phyloP scores from a whole-genome alignment of 108 stramenopile species.

The Fistulifera pelliculosa region DNA sequence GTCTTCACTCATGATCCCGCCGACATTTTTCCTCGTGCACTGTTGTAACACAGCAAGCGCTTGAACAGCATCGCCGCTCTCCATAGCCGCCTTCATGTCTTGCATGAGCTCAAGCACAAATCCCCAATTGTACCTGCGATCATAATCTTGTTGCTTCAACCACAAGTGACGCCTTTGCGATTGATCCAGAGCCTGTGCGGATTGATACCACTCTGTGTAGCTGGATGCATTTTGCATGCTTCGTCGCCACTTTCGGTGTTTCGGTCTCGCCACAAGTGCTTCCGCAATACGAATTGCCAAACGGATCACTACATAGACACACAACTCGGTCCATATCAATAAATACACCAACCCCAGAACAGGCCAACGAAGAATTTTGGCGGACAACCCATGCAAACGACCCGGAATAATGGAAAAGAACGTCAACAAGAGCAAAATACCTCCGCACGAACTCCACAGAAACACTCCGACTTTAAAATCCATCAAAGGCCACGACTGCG shows the following conservation, averaged over 20 bases:
- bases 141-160: conserved; percentile 15
- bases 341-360: conserved; percentile 62
- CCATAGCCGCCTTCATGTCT: conserved; percentile 52
- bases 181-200: conserved; percentile 53
- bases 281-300: conserved; percentile 56
- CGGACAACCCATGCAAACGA: conserved; percentile 52
- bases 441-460: conserved; percentile 60
- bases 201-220: conserved; percentile 69
- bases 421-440: conserved; percentile 6
- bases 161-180: conserved; percentile 68
- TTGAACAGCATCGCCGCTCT: conserved; percentile 32
- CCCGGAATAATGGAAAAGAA: conserved; percentile 49
- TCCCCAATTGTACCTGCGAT: conserved; percentile 69
- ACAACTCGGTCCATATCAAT: conserved; percentile 57
- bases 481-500: conserved; percentile 42
- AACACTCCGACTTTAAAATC: conserved; percentile 70
- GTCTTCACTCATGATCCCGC: conserved; percentile 84
- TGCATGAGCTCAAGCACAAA: conserved; percentile 59
- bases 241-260: conserved; percentile 50
- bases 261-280: conserved; percentile 51
- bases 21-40: conserved; percentile 86
- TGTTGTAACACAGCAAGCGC: conserved; percentile 77
- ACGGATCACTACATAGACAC: conserved; percentile 61
- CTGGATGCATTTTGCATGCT: conserved; percentile 39
- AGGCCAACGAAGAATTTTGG: conserved; percentile 69